A percentile compares a stretch with the other conserved stretches of the same genome.
These are phyloP conservation scores for Hymenoscyphus scutula DNA, from an alignment of 2,329 filamentous ascomycete species.

Conservation along the genomic window DNA sequence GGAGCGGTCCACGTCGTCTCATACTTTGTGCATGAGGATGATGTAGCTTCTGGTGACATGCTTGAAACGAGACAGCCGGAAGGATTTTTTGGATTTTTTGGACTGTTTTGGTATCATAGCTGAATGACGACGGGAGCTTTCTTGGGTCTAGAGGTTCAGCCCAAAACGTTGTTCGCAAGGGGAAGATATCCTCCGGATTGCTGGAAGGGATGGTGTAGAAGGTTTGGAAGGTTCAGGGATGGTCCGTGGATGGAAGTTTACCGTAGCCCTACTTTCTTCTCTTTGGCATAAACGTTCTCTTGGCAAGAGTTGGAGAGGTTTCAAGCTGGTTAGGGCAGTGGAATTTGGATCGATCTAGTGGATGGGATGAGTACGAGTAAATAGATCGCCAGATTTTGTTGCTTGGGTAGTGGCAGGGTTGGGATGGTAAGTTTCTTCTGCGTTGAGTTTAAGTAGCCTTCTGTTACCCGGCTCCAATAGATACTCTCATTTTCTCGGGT, in stretches of 20 bases:
- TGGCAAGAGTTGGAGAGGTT: neutral
- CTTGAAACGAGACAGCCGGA: slow-evolving; percentile 1
- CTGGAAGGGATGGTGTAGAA: neutral
- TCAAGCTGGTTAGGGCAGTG: neutral
- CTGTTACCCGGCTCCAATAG: no score
- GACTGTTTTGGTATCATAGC: neutral
- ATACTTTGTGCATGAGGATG: slow-evolving; percentile 1
- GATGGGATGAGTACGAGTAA: neutral
- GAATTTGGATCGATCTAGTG: neutral
- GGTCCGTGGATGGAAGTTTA: neutral
- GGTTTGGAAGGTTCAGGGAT: neutral
- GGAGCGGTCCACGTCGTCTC: neutral
- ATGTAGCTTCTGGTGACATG: neutral
- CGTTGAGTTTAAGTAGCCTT: no score
- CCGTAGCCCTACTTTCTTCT: neutral
- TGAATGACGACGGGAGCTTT: neutral
- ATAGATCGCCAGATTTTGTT: no score
- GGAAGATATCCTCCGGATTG: neutral
- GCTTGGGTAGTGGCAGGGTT: no score
- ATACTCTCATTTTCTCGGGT: no score
- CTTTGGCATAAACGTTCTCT: neutral
- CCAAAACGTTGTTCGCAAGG: neutral
- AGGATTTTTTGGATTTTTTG: neutral
- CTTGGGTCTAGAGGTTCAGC: neutral
- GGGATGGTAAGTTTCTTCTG: no score